Base-by-base conservation (phyloP, 495 filamentous ascomycete species). In the Arthonia radiata region DNA sequence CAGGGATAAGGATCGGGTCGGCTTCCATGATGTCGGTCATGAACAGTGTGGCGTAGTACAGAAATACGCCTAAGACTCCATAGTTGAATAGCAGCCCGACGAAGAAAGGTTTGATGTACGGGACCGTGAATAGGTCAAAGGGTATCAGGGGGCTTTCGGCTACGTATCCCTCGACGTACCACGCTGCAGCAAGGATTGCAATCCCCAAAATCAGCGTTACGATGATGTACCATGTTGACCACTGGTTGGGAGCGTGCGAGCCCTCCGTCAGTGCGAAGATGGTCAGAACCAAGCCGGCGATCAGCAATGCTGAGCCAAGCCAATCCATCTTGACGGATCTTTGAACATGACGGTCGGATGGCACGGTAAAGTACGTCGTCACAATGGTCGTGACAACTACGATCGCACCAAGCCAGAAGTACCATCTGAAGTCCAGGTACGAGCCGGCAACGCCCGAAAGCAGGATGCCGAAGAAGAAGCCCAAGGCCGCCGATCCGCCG, bases 391-490 rank as follows among this genome's bases (percentile, higher is more conserved):
- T 52, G 2, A 47, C 49, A 3, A 54, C 45, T 1, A 70, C 39
- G 5, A 61, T 51, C 0, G 66, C 48, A 0, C 77, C 79, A 31
- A 89, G 57, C 45, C 59, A 91, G 41, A 89, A 86, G 41, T 76
- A 90, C 64, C 69, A 79, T 13, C 65, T 43, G 71, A 75, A 90
- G 1, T 40, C 50, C 0, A 66, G 42, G 25, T 59, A 71, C 32
- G 79, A 53, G 3, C 59, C 68, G 2, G 61, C 56, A 1, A 79
- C 15, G 0, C 79, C 80, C 4, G 77, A 74, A 27, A 80, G 62
- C 42, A 86, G 76, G 24, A 89, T 76, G 1, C 80, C 80, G 5
- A 63, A 39, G 36, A 77, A 89, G 50, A 90, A 89, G 0, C 80
- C 80, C 1, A 82, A 34, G 0, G 71, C 67, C 0, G 78, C 77